Conservation (phyloP, 2,329 filamentous ascomycete genomes). For the Cryphonectria radicalis region DNA sequence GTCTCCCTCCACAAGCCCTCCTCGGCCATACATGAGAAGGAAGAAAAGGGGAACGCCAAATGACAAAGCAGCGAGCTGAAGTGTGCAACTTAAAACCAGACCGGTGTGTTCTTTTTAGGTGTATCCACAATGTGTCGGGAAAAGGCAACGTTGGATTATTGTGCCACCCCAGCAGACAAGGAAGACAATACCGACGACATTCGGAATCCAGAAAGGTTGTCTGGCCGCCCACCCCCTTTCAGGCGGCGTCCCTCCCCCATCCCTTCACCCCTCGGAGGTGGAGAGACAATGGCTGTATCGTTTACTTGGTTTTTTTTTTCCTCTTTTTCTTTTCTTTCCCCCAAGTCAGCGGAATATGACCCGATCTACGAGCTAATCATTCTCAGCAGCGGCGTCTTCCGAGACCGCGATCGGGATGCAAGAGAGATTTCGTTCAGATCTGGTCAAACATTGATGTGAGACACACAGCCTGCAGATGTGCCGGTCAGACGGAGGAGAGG, state of each 20-base stretch:
- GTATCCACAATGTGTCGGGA: slow-evolving; percentile 25
- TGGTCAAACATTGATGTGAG: slow-evolving; percentile 12
- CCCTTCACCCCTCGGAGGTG: slow-evolving; percentile 9
- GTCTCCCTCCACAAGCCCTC: background rate
- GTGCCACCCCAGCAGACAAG: slow-evolving; percentile 21
- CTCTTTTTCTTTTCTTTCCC: background rate
- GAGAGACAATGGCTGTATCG: slow-evolving; percentile 20
- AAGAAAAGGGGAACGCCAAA: background rate
- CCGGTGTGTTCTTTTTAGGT: background rate
- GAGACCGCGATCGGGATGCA: slow-evolving; percentile 19
- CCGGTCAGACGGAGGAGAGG: background rate
- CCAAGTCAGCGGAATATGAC: slow-evolving; percentile 4
- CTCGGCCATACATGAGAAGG: background rate
- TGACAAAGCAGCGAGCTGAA: slow-evolving; percentile 1
- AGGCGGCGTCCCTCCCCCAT: no score
- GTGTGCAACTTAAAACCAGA: background rate
- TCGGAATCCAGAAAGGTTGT: slow-evolving; percentile 16
- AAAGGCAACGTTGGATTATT: slow-evolving; percentile 19
- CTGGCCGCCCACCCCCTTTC: background rate
- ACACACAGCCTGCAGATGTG: background rate
- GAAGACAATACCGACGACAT: slow-evolving; percentile 24
- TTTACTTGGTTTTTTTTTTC: background rate
- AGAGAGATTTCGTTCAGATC: slow-evolving; percentile 21
- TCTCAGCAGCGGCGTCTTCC: background rate
- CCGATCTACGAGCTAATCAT: background rate